A percentile compares a stretch with the other conserved stretches of the same genome.
These are phyloP conservation scores for Ilex aquifolium DNA, from an alignment of 257 asterid genomes.

Conservation along the genomic window DNA sequence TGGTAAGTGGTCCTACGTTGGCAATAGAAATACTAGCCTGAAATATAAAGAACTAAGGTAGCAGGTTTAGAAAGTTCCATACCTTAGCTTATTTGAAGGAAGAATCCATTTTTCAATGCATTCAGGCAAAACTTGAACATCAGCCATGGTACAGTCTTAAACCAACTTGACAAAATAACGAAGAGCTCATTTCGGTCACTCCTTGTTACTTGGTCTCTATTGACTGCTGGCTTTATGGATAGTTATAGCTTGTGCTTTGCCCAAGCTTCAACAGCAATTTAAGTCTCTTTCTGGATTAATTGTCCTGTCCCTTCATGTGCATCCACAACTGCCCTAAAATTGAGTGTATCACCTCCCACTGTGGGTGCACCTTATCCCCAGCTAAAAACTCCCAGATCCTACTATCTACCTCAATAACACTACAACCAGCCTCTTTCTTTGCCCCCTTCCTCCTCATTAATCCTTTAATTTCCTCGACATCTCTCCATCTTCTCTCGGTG, in stretches of 20 bases:
- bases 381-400: conserved; percentile 61
- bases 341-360: conserved; percentile 30
- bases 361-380: conserved; percentile 52
- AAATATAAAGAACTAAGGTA: no score
- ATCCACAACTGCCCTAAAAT: conserved; percentile 46
- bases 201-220: no score
- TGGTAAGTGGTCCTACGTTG: no score
- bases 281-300: conserved; percentile 20
- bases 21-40: no score
- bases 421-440: conserved; percentile 74
- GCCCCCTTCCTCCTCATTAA: conserved; percentile 69
- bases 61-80: no score
- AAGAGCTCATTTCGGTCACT: no score
- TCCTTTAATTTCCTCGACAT: conserved; percentile 62
- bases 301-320: conserved; percentile 47
- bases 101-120: no score
- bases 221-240: no score
- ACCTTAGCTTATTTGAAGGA: no score
- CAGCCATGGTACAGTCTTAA: no score
- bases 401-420: conserved; percentile 64
- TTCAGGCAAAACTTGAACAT: no score
- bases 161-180: no score
- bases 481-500: conserved; percentile 77
- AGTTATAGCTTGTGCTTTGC: neutral
- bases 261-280: conserved; percentile 22